Base-by-base conservation (phyloP, 1,284 basidiomycete species). In the Marasmius fiardii region DNA sequence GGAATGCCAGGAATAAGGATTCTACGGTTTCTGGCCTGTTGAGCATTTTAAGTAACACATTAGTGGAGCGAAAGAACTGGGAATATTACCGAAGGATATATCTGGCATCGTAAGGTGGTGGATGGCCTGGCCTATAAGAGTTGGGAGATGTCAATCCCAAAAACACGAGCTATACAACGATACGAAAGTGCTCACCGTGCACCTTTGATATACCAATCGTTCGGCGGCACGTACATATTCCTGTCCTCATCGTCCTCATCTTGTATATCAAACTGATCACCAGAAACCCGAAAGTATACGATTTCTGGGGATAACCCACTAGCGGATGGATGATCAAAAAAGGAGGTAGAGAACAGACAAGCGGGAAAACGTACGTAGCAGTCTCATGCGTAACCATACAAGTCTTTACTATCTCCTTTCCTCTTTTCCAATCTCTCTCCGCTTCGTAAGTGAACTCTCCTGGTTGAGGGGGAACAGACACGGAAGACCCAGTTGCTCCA, bases 21-120 rank as follows among this genome's bases (percentile, higher is more conserved):
- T 98, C 95, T 37, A 95, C 85, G 1, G 95, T 98, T 72, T 98
- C 95, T 1, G 95, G 95, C 3, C 93, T 91, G 57, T 11, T 51
- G 47, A 48, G 24, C 33, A 33, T 48, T 45, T 23, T 24, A 45
- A 20, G 20, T n/a, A n/a, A 5, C 21, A 18, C 12, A 18, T 39
- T 39, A 39, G 16, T 39, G 37, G 12, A 39, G 14, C 14, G 12
- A 14, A 39, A 39, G 37, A 5, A 16, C 18, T 4, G 12, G 16
- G 16, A 39, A 39, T 39, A 14, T 39, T 20, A 39, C 37, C 92
- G 79, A 14, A 96, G 82, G 60, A 97, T 97, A 68, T 98, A 97
- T 54, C 93, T 84, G 8, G 93, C 92, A 63, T 97, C 94, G 76
- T 93, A 77, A 58, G 83, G 72, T 54, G 85, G 71, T 35, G 69